Evolutionary conservation across 139 green algal genomes (phyloP).

Genomic region (Chlorella ohadii): DNA sequence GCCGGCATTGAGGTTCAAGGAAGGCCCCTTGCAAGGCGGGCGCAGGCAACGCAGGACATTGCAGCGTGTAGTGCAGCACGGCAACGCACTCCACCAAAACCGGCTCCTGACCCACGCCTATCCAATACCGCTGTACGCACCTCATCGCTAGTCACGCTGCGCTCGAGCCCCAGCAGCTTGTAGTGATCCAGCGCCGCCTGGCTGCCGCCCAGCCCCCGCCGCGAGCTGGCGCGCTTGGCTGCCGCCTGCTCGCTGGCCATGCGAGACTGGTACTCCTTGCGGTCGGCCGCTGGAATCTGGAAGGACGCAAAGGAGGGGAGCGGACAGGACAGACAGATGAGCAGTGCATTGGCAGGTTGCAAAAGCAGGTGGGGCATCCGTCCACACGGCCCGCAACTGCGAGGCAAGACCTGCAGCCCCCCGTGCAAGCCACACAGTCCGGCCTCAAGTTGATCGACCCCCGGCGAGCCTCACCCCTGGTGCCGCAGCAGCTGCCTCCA

Average conservation of each 20-base stretch:
- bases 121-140: too few relatives aligned
- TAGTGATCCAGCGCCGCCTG: conserved; percentile 30
- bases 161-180: conserved; percentile 46
- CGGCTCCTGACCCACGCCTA: too few relatives aligned
- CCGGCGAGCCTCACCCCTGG: neutral
- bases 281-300: conserved; percentile 1
- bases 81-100: too few relatives aligned
- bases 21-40: too few relatives aligned
- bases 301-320: too few relatives aligned
- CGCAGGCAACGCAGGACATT: too few relatives aligned
- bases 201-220: neutral
- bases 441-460: too few relatives aligned
- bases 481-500: neutral
- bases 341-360: neutral
- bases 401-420: too few relatives aligned
- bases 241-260: conserved; percentile 14
- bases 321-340: neutral
- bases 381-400: neutral
- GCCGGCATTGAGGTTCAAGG: too few relatives aligned
- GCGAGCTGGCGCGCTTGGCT: neutral
- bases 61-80: too few relatives aligned
- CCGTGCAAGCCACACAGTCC: too few relatives aligned
- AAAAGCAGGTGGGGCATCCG: neutral
- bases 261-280: conserved; percentile 23
- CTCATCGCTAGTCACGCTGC: neutral